Evolutionary conservation across 805 yeast genomes (phyloP).

Genomic region (Cyberlindnera xylosilytica): DNA sequence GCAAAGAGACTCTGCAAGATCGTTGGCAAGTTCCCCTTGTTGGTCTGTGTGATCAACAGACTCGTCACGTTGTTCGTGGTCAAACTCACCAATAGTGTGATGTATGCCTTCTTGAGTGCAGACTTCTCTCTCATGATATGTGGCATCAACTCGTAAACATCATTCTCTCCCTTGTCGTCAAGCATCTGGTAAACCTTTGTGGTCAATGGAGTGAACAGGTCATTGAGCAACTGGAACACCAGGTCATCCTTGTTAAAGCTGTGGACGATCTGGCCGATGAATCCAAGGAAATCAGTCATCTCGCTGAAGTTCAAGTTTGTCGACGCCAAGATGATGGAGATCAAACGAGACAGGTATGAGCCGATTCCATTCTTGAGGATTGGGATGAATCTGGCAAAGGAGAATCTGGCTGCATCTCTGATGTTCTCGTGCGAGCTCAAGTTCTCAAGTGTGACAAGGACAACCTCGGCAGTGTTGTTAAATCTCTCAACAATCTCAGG

Average conservation of each 20-base stretch:
- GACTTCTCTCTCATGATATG: slow-evolving; percentile 64
- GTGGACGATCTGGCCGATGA: slow-evolving; percentile 86
- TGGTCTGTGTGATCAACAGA: slow-evolving; percentile 66
- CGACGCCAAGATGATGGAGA: slow-evolving; percentile 59
- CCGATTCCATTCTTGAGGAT: slow-evolving; percentile 54
- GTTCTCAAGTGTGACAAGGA: slow-evolving; percentile 76
- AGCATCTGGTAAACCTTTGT: slow-evolving; percentile 56
- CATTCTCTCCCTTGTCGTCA: slow-evolving; percentile 40
- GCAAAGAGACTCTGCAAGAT: slow-evolving; percentile 62
- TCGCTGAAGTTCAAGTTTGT: slow-evolving; percentile 61
- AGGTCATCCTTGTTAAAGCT: slow-evolving; percentile 62
- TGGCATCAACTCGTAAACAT: slow-evolving; percentile 39
- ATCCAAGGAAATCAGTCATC: slow-evolving; percentile 76
- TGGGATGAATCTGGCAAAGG: slow-evolving; percentile 84
- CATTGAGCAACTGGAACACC: slow-evolving; percentile 71
- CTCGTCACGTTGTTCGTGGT: slow-evolving; percentile 78
- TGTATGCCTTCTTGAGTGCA: slow-evolving; percentile 64
- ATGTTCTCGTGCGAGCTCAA: slow-evolving; percentile 63
- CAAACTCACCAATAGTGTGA: slow-evolving; percentile 65
- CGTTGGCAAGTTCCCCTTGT: slow-evolving; percentile 55
- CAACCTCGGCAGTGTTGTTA: slow-evolving; percentile 74
- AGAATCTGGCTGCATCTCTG: slow-evolving; percentile 82
- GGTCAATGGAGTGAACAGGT: slow-evolving; percentile 71
- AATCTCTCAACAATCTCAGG: slow-evolving; percentile 46
- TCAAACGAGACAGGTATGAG: slow-evolving; percentile 61